These are phyloP conservation scores for Rhizopogon sp. DNA, from an alignment of 768 basidiomycete species.

Conservation along the genomic window DNA sequence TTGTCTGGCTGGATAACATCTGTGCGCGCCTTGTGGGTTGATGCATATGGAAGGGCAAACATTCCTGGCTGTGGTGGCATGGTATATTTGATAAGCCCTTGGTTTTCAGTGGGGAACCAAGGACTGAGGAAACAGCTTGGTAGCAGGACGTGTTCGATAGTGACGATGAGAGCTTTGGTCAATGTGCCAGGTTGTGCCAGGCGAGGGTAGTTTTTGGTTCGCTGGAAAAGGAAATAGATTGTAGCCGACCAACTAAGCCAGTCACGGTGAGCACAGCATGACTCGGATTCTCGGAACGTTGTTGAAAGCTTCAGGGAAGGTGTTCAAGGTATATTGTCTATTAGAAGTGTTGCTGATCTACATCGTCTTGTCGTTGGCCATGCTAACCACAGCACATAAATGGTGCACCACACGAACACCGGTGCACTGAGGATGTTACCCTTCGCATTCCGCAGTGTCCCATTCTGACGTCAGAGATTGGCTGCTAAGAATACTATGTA, in stretches of 20 bases:
- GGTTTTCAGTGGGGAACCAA: background rate
- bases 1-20: conserved; percentile 24
- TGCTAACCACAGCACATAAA: background rate
- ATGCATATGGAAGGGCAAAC: conserved; percentile 56
- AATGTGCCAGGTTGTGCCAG: background rate
- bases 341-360: background rate
- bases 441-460: background rate
- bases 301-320: background rate
- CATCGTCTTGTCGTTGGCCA: background rate
- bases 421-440: background rate
- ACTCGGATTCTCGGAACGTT: background rate
- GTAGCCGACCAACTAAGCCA: conserved; percentile 3
- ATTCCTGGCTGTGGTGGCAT: conserved; percentile 73
- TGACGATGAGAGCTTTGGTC: background rate
- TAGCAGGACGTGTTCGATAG: background rate
- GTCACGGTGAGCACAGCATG: no score
- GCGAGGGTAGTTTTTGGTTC: conserved; percentile 10
- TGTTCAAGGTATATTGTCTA: background rate
- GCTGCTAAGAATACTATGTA: background rate
- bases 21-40: conserved; percentile 38
- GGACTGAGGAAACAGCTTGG: background rate
- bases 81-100: background rate
- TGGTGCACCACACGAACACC: background rate
- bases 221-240: conserved; percentile 14
- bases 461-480: background rate